Evolutionary conservation across 2,329 filamentous ascomycete genomes (phyloP).

Genomic region (Xylariaceae sp.): DNA sequence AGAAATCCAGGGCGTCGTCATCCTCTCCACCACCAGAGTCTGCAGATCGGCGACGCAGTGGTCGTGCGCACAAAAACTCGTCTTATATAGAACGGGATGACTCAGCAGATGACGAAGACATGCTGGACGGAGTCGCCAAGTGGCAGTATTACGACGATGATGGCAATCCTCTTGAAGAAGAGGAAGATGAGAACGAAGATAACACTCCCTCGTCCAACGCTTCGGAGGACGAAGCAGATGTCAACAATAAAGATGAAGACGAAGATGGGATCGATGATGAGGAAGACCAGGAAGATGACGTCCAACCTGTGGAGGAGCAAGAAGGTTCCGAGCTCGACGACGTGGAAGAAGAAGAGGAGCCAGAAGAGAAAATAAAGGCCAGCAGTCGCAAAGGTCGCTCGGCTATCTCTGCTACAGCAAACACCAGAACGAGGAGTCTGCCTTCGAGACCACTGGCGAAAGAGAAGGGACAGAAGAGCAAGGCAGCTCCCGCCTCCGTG

Average conservation of each 20-base stretch:
- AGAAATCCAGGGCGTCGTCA: constrained; percentile 27
- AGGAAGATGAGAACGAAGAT: constrained; percentile 25
- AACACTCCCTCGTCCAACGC: constrained; percentile 22
- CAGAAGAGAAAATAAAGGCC: constrained; percentile 13
- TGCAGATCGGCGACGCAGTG: constrained; percentile 53
- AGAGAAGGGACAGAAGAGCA: constrained; percentile 20
- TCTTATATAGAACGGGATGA: constrained; percentile 55
- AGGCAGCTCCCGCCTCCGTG: constrained; percentile 17
- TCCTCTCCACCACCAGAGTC: constrained; percentile 32
- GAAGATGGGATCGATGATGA: constrained; percentile 19
- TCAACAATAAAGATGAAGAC: constrained; percentile 20
- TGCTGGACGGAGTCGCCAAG: constrained; percentile 56
- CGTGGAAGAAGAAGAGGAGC: constrained; percentile 1
- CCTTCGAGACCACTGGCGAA: constrained; percentile 27
- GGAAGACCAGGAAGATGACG: constrained; percentile 16
- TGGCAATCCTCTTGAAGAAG: constrained; percentile 28
- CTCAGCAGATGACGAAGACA: constrained; percentile 57
- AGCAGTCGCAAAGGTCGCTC: constrained; percentile 26
- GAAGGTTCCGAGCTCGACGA: too few species aligned
- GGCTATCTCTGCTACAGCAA: constrained; percentile 9
- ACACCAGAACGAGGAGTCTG: constrained; percentile 21
- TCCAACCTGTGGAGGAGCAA: constrained; percentile 7
- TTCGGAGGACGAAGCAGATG: constrained; percentile 8
- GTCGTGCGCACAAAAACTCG: constrained; percentile 46
- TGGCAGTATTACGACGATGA: constrained; percentile 50